A percentile compares a stretch with the other conserved stretches of the same genome.
phyloP scores from a whole-genome alignment of 1,139 yeast species.

The Saccharomycopsis phalli region DNA sequence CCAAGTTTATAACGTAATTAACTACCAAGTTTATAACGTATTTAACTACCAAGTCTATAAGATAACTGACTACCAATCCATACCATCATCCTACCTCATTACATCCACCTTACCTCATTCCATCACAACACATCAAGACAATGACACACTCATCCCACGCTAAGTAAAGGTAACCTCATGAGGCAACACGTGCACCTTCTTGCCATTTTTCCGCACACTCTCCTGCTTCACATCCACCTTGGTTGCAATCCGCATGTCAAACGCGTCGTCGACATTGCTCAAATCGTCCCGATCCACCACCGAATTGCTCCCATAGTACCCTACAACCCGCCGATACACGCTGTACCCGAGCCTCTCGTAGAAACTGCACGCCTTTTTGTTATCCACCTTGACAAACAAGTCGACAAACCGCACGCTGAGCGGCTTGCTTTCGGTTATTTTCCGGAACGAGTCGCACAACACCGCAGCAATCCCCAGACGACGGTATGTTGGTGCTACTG shows the following conservation, averaged over 20 bases:
- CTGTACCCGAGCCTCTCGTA: conserved; percentile 83
- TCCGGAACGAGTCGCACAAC: conserved; percentile 65
- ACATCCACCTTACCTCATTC: too few species aligned
- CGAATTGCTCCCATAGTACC: conserved; percentile 59
- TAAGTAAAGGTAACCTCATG: conserved; percentile 44
- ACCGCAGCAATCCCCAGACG: conserved; percentile 75
- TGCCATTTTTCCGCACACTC: conserved; percentile 52
- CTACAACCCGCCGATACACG: conserved; percentile 80
- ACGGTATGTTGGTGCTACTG: conserved; percentile 75
- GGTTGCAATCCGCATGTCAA: conserved; percentile 63
- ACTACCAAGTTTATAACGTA: too few species aligned
- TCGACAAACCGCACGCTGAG: conserved; percentile 79
- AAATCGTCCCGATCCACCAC: conserved; percentile 28
- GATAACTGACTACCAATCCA: too few species aligned
- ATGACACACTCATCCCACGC: neutral
- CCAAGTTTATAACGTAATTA: too few species aligned
- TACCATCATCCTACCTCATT: too few species aligned
- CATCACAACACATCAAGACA: neutral
- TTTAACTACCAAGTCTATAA: too few species aligned
- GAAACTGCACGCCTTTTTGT: conserved; percentile 65
- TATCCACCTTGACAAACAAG: conserved; percentile 82
- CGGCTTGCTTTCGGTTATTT: conserved; percentile 61
- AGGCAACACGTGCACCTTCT: conserved; percentile 50
- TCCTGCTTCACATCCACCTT: conserved; percentile 29
- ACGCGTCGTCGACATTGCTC: conserved; percentile 75